Evolutionary conservation across 768 basidiomycete species (phyloP), one percentile per base, ranked within the genome.

Genomic region (Fomitopsis serialis): DNA sequence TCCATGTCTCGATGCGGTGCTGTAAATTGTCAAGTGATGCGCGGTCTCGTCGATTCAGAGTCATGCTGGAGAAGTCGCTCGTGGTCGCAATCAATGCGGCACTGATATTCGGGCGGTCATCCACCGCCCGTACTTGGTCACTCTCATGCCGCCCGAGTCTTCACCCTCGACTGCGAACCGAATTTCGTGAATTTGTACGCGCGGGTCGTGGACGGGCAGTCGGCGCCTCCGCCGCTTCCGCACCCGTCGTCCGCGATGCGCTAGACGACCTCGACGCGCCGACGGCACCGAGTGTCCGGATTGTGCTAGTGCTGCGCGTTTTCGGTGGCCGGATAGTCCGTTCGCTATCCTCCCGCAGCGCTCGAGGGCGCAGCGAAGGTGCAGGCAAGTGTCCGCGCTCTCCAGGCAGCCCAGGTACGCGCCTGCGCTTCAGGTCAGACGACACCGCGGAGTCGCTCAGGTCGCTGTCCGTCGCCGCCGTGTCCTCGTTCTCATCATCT

Each of bases 321-420:
- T 19, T 40, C 6, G 7, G 37, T 6, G 15, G 15, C 19, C 48
- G 48, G 24, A 49, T 49, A 11, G 48, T 49, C 34, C 48, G n/a
- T 15, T 40, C 19, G 48, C 48, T 49, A 5, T 49, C 46, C 29
- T 24, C 46, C 22, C 48, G 48, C 2, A 7, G n/a, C 34, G 48
- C 35, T 3, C 32, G 13, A 36, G 46, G 46, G 3, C 48, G 48
- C 23, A 5, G 8, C 6, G 13, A 15, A 17, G 37, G 37, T 40
- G 15, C 37, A 17, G 48, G 12, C 36, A 40, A 19, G 23, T 19
- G 15, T 40, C 19, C 37, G 37, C 48, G 48, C 8, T 49, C 48
- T 5, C 48, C 48, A 19, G 48, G 48, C 19, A 49, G 32, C 5
- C 48, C 48, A 3, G 48, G 48, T 17, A 49, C 48, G 4, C 48